Conservation (phyloP, 495 filamentous ascomycete species). For the Penicillium malachiteum region DNA sequence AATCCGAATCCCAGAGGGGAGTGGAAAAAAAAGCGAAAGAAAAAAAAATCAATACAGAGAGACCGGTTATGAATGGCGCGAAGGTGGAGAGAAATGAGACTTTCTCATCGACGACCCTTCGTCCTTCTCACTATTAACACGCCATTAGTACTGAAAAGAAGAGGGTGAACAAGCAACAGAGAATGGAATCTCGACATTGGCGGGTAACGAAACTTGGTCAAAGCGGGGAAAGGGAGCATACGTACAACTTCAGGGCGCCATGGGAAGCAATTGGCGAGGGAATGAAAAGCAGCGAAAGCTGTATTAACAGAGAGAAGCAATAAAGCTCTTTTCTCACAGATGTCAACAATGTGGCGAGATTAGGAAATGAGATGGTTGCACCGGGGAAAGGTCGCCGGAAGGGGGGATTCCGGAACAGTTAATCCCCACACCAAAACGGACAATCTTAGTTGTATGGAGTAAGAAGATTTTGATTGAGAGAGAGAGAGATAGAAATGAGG, state of each 20-base stretch:
- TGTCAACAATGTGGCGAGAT: conserved; percentile 29
- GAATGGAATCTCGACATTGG: background rate
- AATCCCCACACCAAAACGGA: too few relatives aligned
- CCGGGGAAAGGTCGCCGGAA: conserved; percentile 21
- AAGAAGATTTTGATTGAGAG: too few relatives aligned
- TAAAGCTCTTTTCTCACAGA: conserved; percentile 8
- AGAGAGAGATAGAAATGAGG: too few relatives aligned
- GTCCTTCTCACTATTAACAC: conserved; percentile 31
- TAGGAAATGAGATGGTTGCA: conserved; percentile 15
- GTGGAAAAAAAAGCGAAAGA: conserved; percentile 3
- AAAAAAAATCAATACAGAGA: background rate
- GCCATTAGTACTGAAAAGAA: background rate
- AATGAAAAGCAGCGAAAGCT: background rate
- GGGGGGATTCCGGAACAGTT: conserved; percentile 5
- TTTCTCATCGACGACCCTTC: conserved; percentile 37
- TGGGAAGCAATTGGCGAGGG: conserved; percentile 34
- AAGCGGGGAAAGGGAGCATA: conserved; percentile 17
- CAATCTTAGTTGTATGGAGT: too few relatives aligned
- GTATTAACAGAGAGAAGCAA: background rate
- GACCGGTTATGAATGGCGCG: conserved; percentile 3
- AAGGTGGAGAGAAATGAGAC: conserved; percentile 18
- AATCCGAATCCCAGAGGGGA: background rate
- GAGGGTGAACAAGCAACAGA: background rate
- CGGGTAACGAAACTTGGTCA: background rate
- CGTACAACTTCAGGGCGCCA: conserved; percentile 42